Conservation (phyloP, 768 basidiomycete species). For the Calocybe cyanea region DNA sequence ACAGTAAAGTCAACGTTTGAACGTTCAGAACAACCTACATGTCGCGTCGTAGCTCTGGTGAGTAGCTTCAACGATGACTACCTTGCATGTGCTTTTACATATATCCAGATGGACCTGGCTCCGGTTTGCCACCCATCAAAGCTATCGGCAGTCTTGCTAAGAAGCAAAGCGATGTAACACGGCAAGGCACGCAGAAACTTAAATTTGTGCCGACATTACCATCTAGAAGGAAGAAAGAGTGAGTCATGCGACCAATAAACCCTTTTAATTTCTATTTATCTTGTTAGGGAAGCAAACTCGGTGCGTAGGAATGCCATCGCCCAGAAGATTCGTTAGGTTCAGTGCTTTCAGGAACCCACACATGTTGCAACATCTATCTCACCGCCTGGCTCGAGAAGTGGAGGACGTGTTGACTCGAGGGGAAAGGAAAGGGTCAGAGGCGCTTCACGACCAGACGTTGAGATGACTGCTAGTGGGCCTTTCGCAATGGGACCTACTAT, state of each 20-base stretch:
- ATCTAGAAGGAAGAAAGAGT: conserved; percentile 77
- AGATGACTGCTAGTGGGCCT: conserved; percentile 85
- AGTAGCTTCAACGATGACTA: conserved; percentile 1
- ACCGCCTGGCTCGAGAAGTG: conserved; percentile 38
- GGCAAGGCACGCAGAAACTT: conserved; percentile 71
- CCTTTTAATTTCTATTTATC: conserved; percentile 6
- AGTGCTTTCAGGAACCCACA: conserved; percentile 43
- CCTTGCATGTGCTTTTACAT: no score
- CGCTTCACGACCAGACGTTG: conserved; percentile 46
- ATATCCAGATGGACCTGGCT: conserved; percentile 17
- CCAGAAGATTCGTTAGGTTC: background rate
- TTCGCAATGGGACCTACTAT: conserved; percentile 84
- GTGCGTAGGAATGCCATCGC: conserved; percentile 31
- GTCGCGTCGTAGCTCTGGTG: conserved; percentile 24
- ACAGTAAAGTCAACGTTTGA: no score
- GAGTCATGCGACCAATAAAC: conserved; percentile 29
- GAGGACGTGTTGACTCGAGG: conserved; percentile 45
- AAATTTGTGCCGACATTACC: conserved; percentile 80
- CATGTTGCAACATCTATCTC: conserved; percentile 26
- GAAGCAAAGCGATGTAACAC: conserved; percentile 65
- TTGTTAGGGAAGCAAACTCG: conserved; percentile 58
- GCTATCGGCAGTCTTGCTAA: conserved; percentile 77
- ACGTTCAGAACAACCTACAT: conserved; percentile 7
- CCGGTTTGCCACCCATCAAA: conserved; percentile 39
- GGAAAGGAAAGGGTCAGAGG: conserved; percentile 55